Evolutionary conservation across 2,329 filamentous ascomycete species (phyloP), one percentile per base, ranked within the genome.

Genomic region (Penicillium sp.): DNA sequence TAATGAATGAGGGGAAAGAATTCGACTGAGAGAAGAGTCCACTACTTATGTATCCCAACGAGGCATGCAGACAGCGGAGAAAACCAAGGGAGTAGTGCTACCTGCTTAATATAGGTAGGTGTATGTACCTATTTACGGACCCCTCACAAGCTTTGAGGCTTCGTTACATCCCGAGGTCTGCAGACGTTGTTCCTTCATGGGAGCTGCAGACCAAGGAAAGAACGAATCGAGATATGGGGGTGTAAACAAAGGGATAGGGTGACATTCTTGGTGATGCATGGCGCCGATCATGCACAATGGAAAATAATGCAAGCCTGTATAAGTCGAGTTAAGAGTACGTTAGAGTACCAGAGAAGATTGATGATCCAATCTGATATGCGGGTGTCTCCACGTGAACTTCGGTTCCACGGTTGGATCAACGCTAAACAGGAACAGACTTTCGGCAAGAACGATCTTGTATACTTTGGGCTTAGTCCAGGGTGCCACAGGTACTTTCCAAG

Each of bases 331-430:
- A n/a, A n/a, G n/a, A n/a, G n/a, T n/a, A n/a, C n/a, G 24, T 24
- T 11, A 18, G 8, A 29, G 29, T 32, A 16, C 2, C 18, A 26
- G 50, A 32, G 18, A 31, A 50, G 9, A 18, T 24, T 35, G 20
- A 31, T 32, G 50, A 37, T 54, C 58, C 58, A 61, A 61, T 61
- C 52, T 54, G 53, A 55, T 49, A 55, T 51, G 26, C 37, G 26
- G 38, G 46, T 39, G 37, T 50, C 49, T 52, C 58, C 56, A 61
- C 58, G 58, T 61, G 58, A 56, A 49, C 18, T 22, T 22, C 13
- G 29, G 13, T 29, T 22, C 42, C 50, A 53, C 4, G 34, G 40
- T 26, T 34, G 20, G 9, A 20, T 13, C 32, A 22, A 20, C 26
- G 26, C 53, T 32, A 37, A 39, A n/a, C 14, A 8, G 24, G 24